Conservation (phyloP, 1,284 basidiomycete genomes). For the Heterobasidion occidentale region DNA sequence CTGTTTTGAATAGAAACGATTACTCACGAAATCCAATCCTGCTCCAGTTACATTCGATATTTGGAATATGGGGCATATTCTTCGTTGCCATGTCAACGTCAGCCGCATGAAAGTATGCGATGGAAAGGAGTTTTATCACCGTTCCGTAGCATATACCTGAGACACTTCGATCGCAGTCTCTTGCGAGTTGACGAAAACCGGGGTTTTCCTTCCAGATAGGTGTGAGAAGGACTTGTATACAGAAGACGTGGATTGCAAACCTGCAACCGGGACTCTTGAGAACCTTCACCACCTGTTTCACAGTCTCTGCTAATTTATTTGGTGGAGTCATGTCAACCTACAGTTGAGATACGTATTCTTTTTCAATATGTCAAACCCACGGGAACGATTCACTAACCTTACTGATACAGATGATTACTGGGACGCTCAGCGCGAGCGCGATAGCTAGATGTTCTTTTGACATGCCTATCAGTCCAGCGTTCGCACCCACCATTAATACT, state of each 20-base stretch:
- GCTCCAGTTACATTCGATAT: conserved; percentile 94
- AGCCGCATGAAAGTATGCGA: not conserved
- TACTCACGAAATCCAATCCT: conserved; percentile 69
- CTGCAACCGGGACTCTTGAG: conserved; percentile 90
- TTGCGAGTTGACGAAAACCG: conserved; percentile 67
- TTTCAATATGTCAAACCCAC: not conserved
- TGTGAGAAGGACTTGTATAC: conserved; percentile 4
- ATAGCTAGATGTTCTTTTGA: conserved; percentile 96
- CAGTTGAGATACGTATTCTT: not conserved
- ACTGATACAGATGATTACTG: conserved; percentile 90
- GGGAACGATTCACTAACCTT: conserved; percentile 47
- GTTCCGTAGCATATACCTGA: conserved; percentile 62
- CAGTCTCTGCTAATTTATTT: conserved; percentile 84
- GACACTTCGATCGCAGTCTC: conserved; percentile 78
- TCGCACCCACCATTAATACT: conserved; percentile 92
- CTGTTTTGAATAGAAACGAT: not conserved
- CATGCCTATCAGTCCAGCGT: conserved; percentile 96
- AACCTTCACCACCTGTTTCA: conserved; percentile 91
- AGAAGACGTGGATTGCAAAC: conserved; percentile 26
- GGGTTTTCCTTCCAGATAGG: conserved; percentile 49
- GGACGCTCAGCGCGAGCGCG: conserved; percentile 87
- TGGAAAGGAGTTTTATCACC: conserved; percentile 29
- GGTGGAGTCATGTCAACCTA: conserved; percentile 97
- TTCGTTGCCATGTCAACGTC: conserved; percentile 17
- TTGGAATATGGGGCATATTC: conserved; percentile 89